Evolutionary conservation across 2,329 filamentous ascomycete genomes (phyloP).

Genomic region (Ustulina deusta): DNA sequence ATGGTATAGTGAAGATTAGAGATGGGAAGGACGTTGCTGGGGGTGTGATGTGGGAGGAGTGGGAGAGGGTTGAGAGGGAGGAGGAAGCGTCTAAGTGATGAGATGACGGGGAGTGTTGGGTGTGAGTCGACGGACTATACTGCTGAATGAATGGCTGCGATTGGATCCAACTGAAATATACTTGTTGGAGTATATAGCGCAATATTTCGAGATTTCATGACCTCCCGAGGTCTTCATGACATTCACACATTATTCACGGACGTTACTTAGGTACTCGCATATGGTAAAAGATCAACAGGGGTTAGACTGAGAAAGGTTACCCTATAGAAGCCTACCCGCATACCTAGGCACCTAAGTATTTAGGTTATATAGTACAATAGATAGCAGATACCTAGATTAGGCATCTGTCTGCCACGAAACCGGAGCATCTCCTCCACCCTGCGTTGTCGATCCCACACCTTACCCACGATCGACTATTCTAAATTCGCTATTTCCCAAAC

Average conservation of each 20-base stretch:
- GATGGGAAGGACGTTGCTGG: conserved; percentile 34
- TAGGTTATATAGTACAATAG: not conserved
- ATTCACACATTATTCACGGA: too few species aligned
- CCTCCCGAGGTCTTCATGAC: too few species aligned
- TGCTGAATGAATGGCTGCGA: too few species aligned
- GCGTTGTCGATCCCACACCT: not conserved
- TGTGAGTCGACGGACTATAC: not conserved
- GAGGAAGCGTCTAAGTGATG: not conserved
- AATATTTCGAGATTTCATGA: too few species aligned
- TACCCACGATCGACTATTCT: conserved; percentile 13
- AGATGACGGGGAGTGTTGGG: not conserved
- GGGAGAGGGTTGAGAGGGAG: conserved; percentile 34
- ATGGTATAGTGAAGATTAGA: conserved; percentile 34
- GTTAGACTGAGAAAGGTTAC: too few species aligned
- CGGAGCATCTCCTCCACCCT: conserved; percentile 15
- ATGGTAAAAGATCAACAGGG: too few species aligned
- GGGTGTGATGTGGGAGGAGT: conserved; percentile 35
- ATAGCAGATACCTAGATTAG: not conserved
- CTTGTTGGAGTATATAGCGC: too few species aligned
- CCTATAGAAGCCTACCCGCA: too few species aligned
- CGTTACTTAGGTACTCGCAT: too few species aligned
- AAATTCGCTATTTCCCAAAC: conserved; percentile 18
- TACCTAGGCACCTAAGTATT: not conserved
- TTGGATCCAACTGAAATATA: too few species aligned
- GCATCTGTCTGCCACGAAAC: not conserved